Conservation (phyloP, 768 basidiomycete genomes). For the Porpolomopsis calyptriformis region DNA sequence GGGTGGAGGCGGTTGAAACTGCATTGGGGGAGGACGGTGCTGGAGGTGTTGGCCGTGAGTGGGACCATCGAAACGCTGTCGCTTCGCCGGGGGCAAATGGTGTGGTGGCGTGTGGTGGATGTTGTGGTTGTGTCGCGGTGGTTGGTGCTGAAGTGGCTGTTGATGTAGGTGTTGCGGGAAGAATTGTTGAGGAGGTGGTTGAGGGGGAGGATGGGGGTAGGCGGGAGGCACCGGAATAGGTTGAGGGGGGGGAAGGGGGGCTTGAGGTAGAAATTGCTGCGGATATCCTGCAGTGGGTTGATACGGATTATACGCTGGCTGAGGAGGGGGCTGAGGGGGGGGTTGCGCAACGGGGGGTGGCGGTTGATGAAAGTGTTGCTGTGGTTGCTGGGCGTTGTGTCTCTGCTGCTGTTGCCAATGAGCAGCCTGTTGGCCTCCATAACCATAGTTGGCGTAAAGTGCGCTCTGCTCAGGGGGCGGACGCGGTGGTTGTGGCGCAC, state of each 20-base stretch:
- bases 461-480: conserved; percentile 73
- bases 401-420: conserved; percentile 60
- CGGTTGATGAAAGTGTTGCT: conserved; percentile 41
- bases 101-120: conserved; percentile 60
- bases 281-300: conserved; percentile 58
- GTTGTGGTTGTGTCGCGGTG: conserved; percentile 42
- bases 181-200: conserved; percentile 35
- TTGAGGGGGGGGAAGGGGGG: conserved; percentile 37
- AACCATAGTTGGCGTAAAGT: conserved; percentile 86
- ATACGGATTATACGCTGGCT: conserved; percentile 65
- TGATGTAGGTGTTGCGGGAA: conserved; percentile 27
- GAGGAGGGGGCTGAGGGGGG: conserved; percentile 43
- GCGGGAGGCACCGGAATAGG: conserved; percentile 39
- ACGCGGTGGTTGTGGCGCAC: conserved; percentile 48
- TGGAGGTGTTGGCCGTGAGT: conserved; percentile 41
- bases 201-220: conserved; percentile 38
- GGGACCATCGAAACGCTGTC: conserved; percentile 81
- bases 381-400: conserved; percentile 34
- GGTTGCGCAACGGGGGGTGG: conserved; percentile 44
- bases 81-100: conserved; percentile 84
- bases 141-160: conserved; percentile 30
- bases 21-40: conserved; percentile 49
- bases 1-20: conserved; percentile 51
- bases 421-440: conserved; percentile 53
- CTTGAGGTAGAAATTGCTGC: conserved; percentile 58